Percentiles rank a stretch among this genome's conserved stretches.
phyloP scores from a whole-genome alignment of 805 yeast genomes.

The Ascoidea rubescens region DNA sequence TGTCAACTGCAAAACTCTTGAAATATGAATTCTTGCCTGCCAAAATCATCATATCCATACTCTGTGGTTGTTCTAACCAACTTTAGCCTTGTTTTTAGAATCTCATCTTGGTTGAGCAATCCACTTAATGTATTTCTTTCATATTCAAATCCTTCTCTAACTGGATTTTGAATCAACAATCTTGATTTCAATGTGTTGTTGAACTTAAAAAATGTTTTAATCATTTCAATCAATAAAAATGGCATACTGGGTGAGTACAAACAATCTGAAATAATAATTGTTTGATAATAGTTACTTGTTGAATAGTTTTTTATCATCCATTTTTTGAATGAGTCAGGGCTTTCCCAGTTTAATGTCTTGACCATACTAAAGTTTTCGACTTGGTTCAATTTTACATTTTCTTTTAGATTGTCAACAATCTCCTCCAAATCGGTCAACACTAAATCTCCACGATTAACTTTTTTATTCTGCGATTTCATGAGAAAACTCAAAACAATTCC shows the following conservation, averaged over 20 bases:
- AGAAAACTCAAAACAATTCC: slow-evolving; percentile 56
- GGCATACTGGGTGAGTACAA: slow-evolving; percentile 81
- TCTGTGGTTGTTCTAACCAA: slow-evolving; percentile 30
- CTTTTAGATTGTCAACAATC: slow-evolving; percentile 52
- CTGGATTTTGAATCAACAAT: slow-evolving; percentile 64
- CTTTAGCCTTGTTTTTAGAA: slow-evolving; percentile 14
- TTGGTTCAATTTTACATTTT: slow-evolving; percentile 44
- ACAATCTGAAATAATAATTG: slow-evolving; percentile 75
- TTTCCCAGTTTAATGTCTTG: slow-evolving; percentile 65
- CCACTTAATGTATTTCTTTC: slow-evolving; percentile 53
- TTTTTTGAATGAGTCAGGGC: slow-evolving; percentile 29
- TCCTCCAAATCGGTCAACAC: slow-evolving; percentile 68
- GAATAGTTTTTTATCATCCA: slow-evolving; percentile 16
- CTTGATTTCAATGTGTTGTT: slow-evolving; percentile 18
- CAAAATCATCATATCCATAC: slow-evolving; percentile 78
- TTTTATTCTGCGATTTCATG: slow-evolving; percentile 20
- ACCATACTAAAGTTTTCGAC: slow-evolving; percentile 19
- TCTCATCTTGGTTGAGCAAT: slow-evolving; percentile 25
- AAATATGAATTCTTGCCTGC: slow-evolving; percentile 47
- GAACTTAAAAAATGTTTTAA: slow-evolving; percentile 29
- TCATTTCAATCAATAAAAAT: slow-evolving; percentile 47
- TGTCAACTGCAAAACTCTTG: slow-evolving; percentile 12
- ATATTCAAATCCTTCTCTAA: slow-evolving; percentile 48
- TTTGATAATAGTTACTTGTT: slow-evolving; percentile 26
- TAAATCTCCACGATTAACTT: slow-evolving; percentile 8